Evolutionary conservation across 164 flowering plant species (phyloP).

Genomic region (Kingdonia uniflora): DNA sequence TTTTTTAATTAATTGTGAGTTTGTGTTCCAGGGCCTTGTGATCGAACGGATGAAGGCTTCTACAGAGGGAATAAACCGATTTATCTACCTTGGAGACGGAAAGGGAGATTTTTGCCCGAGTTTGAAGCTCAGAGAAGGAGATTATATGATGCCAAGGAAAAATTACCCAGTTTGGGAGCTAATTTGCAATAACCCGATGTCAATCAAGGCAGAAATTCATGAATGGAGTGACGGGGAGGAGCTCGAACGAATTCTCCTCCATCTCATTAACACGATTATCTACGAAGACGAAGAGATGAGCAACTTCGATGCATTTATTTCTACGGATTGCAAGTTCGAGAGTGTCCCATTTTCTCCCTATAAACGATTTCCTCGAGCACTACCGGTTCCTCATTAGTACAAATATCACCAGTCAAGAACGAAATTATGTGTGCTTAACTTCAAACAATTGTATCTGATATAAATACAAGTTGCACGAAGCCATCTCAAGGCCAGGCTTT

Average conservation of each 20-base stretch:
- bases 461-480: too few species aligned
- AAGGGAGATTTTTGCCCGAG: slow-evolving; percentile 69
- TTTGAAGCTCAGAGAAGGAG: slow-evolving; percentile 39
- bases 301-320: neutral
- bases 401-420: too few species aligned
- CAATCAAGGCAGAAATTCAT: slow-evolving; percentile 46
- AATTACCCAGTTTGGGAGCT: slow-evolving; percentile 45
- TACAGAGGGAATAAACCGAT: slow-evolving; percentile 12
- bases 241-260: slow-evolving; percentile 34
- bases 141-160: slow-evolving; percentile 78
- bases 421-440: too few species aligned
- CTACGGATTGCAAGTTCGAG: slow-evolving; percentile 13
- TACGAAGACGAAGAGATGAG: neutral
- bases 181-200: slow-evolving; percentile 25
- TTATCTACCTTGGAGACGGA: slow-evolving; percentile 80
- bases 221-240: slow-evolving; percentile 82
- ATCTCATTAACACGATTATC: slow-evolving; percentile 24
- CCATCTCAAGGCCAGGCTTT: too few species aligned
- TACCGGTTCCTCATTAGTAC: slow-evolving; percentile 9
- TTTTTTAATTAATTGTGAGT: neutral
- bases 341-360: slow-evolving; percentile 6
- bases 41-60: slow-evolving; percentile 38
- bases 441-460: too few species aligned
- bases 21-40: slow-evolving; percentile 42
- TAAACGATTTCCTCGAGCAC: slow-evolving; percentile 5